Base-by-base conservation (phyloP, 257 asterid genomes). In the Sherardia arvensis region DNA sequence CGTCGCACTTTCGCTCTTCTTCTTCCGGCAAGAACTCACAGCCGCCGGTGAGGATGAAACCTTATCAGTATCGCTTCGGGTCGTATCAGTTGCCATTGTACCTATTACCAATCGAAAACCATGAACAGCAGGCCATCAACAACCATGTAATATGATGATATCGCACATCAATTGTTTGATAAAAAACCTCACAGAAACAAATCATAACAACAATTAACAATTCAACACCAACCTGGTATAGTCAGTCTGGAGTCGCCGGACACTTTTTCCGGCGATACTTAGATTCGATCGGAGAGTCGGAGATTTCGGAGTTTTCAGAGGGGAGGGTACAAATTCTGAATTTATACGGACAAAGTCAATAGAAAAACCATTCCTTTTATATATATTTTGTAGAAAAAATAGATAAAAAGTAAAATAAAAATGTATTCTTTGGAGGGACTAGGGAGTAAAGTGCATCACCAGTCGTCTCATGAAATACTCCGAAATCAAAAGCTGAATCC, bases 11-110 rank as follows among this genome's bases (percentile, higher is more conserved):
- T 91, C 95, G 29, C 25, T 81, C 75, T 88, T 91, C 79, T 86
- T 91, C 83, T 74, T 91, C 55, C 94, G 76, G 74, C 98, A 88
- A 38, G 95, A 91, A 66, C 78, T 55, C 79, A 71, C 65, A 18
- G 84, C 73, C 33, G 84, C 85, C 45, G 73, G 21, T 20, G 81
- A 71, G 43, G 88, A 48, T 38, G 87, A 66, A 53, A n/a, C 69
- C 3, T 15, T 65, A 59, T 71, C 88, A 49, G 54, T 8, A 48
- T 5, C 54, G 21, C 54, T 48, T 7, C 47, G 15, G 47, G 18
- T 11, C 12, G 47, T 38, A 4, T 48, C 54, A 48, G 77, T 69
- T 47, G 79, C 73, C 93, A 87, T 87, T 62, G 23, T 26, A 11
- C 64, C 71, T 43, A 53, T 25, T 26, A 18, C 48, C 54, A n/a